Evolutionary conservation across 805 yeast genomes (phyloP), one percentile per base, ranked within the genome.

Genomic region (Wickerhamomyces chambardii): DNA sequence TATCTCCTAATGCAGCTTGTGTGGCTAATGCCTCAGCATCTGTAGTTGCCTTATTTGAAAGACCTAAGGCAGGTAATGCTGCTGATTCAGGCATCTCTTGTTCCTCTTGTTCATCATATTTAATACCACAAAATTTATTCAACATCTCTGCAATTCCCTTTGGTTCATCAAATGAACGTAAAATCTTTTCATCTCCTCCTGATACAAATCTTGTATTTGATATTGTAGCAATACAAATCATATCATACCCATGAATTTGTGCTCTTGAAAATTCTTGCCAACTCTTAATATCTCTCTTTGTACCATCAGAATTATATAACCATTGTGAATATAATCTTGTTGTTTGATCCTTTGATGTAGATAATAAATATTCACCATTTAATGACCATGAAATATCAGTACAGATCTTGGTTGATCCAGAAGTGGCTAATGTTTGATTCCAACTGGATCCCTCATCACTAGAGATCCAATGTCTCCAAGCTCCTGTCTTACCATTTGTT

Each of bases 181-280:
- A 58, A 10, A 86, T 78, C 61, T 92, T 94, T 52, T 92, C 99
- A 53, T 94, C 99, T 32, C 97, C 97, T 14, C 89, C 97, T 36
- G 95, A 84, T 4, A 89, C 83, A 61, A 84, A 90, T 43, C 71
- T 63, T 1, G 82, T 66, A 33, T 66, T 58, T 15, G 72, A 58
- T 12, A 92, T 56, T 11, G 81, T 66, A 28, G 78, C 74, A 7
- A 84, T 64, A 45, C 95, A 78, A 28, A 84, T 69, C 97, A 92
- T 87, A 52, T 92, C 97, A 53, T 86, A 92, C 8, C 99, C 99
- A 56, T 92, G 99, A 43, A 92, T 92, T 57, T 92, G 99, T 0
- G 98, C 97, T 46, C 99, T 73, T 2, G 96, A 85, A 56, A 92
- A 80, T 56, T 92, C 99, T 52, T 80, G 81, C 95, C 96, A 87